Conservation (phyloP, 139 green algal species). For the Picochlorum sp. region DNA sequence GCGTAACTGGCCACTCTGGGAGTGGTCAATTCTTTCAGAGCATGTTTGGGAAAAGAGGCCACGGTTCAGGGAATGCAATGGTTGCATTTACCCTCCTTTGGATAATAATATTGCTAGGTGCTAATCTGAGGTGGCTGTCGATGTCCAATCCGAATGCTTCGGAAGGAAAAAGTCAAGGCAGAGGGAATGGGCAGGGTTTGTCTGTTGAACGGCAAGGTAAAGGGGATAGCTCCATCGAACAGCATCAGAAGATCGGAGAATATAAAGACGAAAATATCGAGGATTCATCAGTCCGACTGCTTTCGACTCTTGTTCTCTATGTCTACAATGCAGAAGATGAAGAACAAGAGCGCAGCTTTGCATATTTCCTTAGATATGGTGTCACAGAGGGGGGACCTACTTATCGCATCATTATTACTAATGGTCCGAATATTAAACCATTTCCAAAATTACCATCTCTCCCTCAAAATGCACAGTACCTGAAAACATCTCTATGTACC, state of each 20-base stretch:
- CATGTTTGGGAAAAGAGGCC: no score
- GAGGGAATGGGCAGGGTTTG: no score
- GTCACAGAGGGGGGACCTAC: constrained; percentile 3
- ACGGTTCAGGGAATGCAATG: no score
- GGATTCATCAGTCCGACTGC: neutral
- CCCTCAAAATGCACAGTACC: constrained; percentile 18
- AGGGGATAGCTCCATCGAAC: neutral
- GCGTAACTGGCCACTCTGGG: no score
- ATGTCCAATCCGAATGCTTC: no score
- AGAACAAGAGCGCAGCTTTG: constrained; percentile 20
- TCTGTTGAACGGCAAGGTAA: no score
- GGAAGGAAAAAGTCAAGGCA: no score
- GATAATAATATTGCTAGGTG: no score
- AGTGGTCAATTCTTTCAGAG: no score
- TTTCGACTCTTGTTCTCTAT: constrained; percentile 19
- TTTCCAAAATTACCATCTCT: constrained; percentile 4
- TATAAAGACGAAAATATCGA: neutral
- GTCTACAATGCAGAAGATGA: constrained; percentile 18
- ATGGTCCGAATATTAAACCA: constrained; percentile 2
- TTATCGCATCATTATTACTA: constrained; percentile 19
- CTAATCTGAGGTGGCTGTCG: no score
- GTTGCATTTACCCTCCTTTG: no score
- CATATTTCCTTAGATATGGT: constrained; percentile 16
- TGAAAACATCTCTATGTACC: constrained; percentile 9
- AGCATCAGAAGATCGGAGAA: neutral